Evolutionary conservation across 2,329 filamentous ascomycete species (phyloP).

Genomic region (Penicillium polonicum): DNA sequence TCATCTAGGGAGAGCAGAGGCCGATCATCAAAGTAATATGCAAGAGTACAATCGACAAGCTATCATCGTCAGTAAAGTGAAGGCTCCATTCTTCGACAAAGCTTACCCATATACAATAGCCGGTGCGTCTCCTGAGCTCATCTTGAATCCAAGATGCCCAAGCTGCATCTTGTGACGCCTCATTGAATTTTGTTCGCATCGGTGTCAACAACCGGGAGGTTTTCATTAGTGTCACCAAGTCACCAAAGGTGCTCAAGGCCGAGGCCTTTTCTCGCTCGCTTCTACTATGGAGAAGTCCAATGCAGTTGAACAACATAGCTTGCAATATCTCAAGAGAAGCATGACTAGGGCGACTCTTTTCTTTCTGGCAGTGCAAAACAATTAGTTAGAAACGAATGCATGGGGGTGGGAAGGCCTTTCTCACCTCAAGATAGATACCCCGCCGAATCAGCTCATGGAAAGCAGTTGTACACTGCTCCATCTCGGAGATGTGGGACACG

Average conservation of each 20-base stretch:
- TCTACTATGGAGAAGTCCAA: constrained; percentile 32
- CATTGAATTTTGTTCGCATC: constrained; percentile 1
- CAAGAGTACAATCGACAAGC: constrained; percentile 45
- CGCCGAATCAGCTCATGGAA: constrained; percentile 46
- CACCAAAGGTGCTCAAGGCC: constrained; percentile 28
- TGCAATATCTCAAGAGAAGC: constrained; percentile 33
- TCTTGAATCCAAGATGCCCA: constrained; percentile 42
- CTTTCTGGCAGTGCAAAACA: constrained; percentile 23
- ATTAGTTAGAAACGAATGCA: background rate
- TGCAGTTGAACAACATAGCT: constrained; percentile 33
- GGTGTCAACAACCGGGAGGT: constrained; percentile 24
- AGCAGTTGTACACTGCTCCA: constrained; percentile 32
- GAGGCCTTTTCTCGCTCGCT: constrained; percentile 26
- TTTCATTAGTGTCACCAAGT: constrained; percentile 29
- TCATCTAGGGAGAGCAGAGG: constrained; percentile 43
- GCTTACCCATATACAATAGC: constrained; percentile 47
- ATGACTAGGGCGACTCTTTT: constrained; percentile 17
- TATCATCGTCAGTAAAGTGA: constrained; percentile 15
- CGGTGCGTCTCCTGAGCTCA: constrained; percentile 41
- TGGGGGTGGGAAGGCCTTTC: background rate
- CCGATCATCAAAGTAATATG: constrained; percentile 39
- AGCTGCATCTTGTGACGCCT: constrained; percentile 13
- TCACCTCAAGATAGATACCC: constrained; percentile 38
- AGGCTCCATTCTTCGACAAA: background rate
- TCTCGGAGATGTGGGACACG: constrained; percentile 28